phyloP scores from a whole-genome alignment of 2,329 filamentous ascomycete species.

The Ceratocystis huliohia region DNA sequence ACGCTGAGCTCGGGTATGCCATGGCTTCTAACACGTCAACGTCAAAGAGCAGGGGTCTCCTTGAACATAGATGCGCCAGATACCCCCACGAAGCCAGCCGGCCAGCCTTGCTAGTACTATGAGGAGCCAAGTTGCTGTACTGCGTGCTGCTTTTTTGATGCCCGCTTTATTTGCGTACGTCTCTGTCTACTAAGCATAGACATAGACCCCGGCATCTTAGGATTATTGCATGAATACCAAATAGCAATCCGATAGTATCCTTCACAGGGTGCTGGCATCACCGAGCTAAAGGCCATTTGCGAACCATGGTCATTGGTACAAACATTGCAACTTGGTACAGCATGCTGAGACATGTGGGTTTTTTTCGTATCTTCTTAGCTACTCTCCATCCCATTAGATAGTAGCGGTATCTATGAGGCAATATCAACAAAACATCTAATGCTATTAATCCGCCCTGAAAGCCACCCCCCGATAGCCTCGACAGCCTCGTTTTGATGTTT shows the following conservation, averaged over 20 bases:
- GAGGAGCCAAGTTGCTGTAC: background rate
- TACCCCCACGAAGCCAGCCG: background rate
- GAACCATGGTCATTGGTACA: background rate
- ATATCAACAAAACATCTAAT: background rate
- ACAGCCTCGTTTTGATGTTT: background rate
- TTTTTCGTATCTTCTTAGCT: background rate
- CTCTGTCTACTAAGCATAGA: background rate
- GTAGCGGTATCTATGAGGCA: background rate
- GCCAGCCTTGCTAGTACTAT: background rate
- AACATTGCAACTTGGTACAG: background rate
- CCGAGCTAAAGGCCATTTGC: background rate
- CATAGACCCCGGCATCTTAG: background rate
- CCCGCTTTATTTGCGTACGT: background rate
- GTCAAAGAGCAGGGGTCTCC: background rate
- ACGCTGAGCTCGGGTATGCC: background rate
- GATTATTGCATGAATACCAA: background rate
- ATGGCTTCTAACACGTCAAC: background rate
- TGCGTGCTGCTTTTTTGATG: background rate
- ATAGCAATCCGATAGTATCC: background rate
- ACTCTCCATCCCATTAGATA: background rate
- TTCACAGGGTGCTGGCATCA: background rate
- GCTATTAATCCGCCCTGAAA: background rate
- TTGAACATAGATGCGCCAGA: background rate
- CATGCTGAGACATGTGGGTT: background rate
- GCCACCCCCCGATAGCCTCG: background rate